Base-by-base conservation (phyloP, 768 basidiomycete species). In the Podaxis pistillaris region DNA sequence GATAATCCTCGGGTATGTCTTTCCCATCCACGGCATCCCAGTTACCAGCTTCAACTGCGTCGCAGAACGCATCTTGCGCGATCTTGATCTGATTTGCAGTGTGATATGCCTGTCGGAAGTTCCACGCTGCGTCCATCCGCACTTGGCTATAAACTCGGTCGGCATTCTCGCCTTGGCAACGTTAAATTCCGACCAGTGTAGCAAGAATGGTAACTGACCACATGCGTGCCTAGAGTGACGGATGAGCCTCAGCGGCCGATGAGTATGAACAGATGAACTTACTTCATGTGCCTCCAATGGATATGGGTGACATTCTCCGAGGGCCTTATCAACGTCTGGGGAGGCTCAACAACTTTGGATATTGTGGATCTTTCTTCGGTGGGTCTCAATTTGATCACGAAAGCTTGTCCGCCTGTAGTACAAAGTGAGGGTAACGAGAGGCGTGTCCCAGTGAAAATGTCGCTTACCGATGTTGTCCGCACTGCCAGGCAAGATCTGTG, bases 211-310 rank as follows among this genome's bases (percentile, higher is more conserved):
- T 3, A 52, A 56, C 68, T n/a, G 58, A 75, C 76, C 85, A 65
- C 87, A 90, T 3, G 90, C 89, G 63, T 89, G 89, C 70, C 84
- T 88, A 44, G 9, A n/a, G 17, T 26, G 7, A 51, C 3, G 15
- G n/a, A 1, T 36, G 11, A 46, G 60, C 53, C 19, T 17, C 64
- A 52, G 9, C 33, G 38, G 24, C 56, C 4, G 57, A 51, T 0
- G 12, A 28, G 38, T 7, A 1, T 8, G 44, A 50, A 33, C 17
- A 28, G 15, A 40, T 9, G 7, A 46, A 70, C 77, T 12, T 65
- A 86, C 84, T 93, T 93, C 83, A 93, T 89, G 66, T 93, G 90
- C 63, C 91, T 76, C 88, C 89, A 88, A 41, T 81, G 78, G 17
- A 81, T 68, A 0, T 75, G 75, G 22, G 73, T 71, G 8, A 72